Conservation (phyloP, 2,329 filamentous ascomycete genomes). For the Claviceps digitariae region DNA sequence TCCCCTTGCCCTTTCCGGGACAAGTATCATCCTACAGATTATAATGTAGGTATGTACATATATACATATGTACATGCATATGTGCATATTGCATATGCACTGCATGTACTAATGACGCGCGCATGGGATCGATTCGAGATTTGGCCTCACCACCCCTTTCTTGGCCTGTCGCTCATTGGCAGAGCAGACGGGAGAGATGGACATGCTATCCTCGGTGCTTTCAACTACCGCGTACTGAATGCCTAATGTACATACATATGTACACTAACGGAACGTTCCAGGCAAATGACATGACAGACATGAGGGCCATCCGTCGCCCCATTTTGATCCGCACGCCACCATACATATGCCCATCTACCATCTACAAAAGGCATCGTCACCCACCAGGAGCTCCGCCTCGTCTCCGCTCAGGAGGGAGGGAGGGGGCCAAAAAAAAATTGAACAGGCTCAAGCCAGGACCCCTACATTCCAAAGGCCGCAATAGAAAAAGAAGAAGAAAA, state of each 20-base stretch:
- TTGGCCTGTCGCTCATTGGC: not conserved
- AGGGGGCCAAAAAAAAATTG: not conserved
- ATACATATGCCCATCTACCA: too few species aligned
- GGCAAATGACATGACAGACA: not conserved
- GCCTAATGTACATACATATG: not conserved
- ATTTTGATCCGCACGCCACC: not conserved
- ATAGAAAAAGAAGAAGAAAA: not conserved
- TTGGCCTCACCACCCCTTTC: not conserved
- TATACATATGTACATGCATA: too few species aligned
- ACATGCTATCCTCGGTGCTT: not conserved
- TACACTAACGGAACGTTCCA: not conserved
- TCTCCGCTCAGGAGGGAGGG: not conserved
- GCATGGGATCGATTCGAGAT: not conserved
- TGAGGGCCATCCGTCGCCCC: not conserved
- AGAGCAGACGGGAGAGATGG: not conserved
- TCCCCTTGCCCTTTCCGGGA: not conserved
- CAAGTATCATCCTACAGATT: not conserved
- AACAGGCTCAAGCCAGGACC: not conserved
- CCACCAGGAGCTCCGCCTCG: slow-evolving; percentile 3
- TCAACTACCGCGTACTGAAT: not conserved
- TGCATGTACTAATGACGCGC: not conserved
- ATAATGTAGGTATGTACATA: too few species aligned
- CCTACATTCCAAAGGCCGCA: not conserved
- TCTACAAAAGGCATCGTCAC: slow-evolving; percentile 3
- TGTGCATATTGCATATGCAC: too few species aligned